phyloP scores from a whole-genome alignment of 805 yeast genomes.

The Suhomyces sp. region DNA sequence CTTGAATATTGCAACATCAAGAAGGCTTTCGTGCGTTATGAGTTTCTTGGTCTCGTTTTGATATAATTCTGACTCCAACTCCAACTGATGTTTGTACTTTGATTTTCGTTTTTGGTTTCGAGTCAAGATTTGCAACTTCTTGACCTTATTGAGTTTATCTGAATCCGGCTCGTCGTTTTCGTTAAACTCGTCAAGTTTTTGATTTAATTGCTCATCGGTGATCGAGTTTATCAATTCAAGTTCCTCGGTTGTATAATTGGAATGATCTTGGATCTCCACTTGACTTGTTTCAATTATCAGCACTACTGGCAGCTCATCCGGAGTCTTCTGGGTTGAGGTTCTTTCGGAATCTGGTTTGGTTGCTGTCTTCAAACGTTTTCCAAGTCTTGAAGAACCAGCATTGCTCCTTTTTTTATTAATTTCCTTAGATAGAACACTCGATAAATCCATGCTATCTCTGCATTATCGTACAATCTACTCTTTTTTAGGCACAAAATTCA shows the following conservation, averaged over 20 bases:
- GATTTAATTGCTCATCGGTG: slow-evolving; percentile 23
- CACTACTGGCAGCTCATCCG: background rate
- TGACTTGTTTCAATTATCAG: background rate
- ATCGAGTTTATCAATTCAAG: slow-evolving; percentile 13
- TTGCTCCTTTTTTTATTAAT: slow-evolving; percentile 7
- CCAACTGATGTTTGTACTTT: slow-evolving; percentile 25
- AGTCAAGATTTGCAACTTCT: slow-evolving; percentile 17
- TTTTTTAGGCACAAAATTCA: background rate
- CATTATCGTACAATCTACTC: background rate
- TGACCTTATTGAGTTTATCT: slow-evolving; percentile 14
- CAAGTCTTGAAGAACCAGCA: background rate
- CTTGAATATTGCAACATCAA: slow-evolving; percentile 12
- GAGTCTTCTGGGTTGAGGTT: background rate
- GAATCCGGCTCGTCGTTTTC: slow-evolving; percentile 12
- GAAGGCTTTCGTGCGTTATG: slow-evolving; percentile 7
- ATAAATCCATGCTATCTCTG: slow-evolving; percentile 43
- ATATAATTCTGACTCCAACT: slow-evolving; percentile 20
- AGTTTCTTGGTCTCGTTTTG: slow-evolving; percentile 7
- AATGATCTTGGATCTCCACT: slow-evolving; percentile 5
- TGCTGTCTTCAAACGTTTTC: background rate
- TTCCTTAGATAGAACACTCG: slow-evolving; percentile 45
- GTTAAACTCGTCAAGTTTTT: slow-evolving; percentile 16
- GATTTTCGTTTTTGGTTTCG: slow-evolving; percentile 14
- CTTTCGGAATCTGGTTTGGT: background rate
- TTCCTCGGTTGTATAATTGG: slow-evolving; percentile 5